Percentiles rank a stretch among this genome's conserved stretches.
phyloP scores from a whole-genome alignment of 495 filamentous ascomycete species.

The Geopyxis carbonaria region DNA sequence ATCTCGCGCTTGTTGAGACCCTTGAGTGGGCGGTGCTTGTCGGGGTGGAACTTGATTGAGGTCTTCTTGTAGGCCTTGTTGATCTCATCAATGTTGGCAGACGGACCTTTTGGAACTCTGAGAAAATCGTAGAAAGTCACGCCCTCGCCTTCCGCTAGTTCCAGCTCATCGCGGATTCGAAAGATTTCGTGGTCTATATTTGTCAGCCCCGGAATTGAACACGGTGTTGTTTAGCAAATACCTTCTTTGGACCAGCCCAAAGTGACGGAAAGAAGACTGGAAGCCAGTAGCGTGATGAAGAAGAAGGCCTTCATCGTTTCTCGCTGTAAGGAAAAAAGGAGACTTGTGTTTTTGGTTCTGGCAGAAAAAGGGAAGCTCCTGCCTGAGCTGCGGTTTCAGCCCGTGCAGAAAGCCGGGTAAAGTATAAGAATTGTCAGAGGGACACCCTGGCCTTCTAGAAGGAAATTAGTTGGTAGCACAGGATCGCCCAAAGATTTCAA shows the following conservation, averaged over 20 bases:
- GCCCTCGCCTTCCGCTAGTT: conserved; percentile 53
- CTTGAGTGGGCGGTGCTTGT: conserved; percentile 64
- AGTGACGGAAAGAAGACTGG: conserved; percentile 38
- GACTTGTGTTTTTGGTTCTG: too few species aligned
- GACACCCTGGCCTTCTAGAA: too few species aligned
- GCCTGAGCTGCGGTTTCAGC: too few species aligned
- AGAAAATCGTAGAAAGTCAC: conserved; percentile 94
- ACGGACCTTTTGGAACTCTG: conserved; percentile 40
- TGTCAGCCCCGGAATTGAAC: conserved; percentile 7
- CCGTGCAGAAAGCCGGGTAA: too few species aligned
- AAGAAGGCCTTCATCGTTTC: conserved; percentile 37
- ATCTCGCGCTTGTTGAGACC: conserved; percentile 46
- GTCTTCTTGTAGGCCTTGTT: conserved; percentile 86
- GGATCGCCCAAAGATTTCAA: too few species aligned
- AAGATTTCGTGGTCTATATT: conserved; percentile 92
- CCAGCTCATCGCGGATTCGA: conserved; percentile 71
- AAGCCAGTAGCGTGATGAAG: conserved; percentile 38
- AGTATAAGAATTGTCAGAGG: too few species aligned
- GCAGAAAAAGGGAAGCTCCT: too few species aligned
- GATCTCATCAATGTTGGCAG: conserved; percentile 72
- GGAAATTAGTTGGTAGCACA: too few species aligned
- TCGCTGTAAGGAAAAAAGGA: too few species aligned
- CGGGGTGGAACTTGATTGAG: conserved; percentile 66
- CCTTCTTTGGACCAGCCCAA: conserved; percentile 70
- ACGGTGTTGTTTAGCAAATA: conserved; percentile 25